Evolutionary conservation across 140 eudicot genomes (phyloP), one percentile per base, ranked within the genome.

Genomic region (Cichorium intybus): DNA sequence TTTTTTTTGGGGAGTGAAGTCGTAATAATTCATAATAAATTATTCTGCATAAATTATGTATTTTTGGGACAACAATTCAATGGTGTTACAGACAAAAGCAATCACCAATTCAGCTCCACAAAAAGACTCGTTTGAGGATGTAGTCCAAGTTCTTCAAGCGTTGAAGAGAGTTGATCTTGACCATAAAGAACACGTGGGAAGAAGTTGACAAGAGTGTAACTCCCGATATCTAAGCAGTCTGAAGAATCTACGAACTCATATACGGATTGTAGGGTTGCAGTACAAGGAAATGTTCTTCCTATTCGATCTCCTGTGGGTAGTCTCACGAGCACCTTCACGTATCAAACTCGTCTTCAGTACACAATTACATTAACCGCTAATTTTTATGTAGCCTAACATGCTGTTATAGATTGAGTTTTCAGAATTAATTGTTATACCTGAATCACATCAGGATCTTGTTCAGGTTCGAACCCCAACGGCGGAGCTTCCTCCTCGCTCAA

Each of bases 51-150:
- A n/a, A n/a, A n/a, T n/a, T n/a, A n/a, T n/a, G n/a, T n/a, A n/a
- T n/a, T 27, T 54, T 27, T 55, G 39, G 37, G 21, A 24, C 14
- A 55, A 26, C 31, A 47, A 34, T 17, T n/a, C n/a, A n/a, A n/a
- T 47, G 45, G 39, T 60, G 45, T 12, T 10, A 39, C 20, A 7
- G 41, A 56, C 14, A 31, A 57, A 57, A 28, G 27, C 24, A 3
- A 31, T 78, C 75, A 78, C 56, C 64, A 69, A 43, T 71, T 72
- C 39, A 82, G 43, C 78, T 90, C 95, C 70, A 90, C 93, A 50
- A 89, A 89, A 62, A 86, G 93, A 73, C 90, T 90, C 41, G 90
- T 95, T 41, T 81, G 95, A 56, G 90, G 93, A 70, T 86, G 81
- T 37, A 87, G 60, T 50, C 95, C 95, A 24, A 90, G 89, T 71